Conservation (phyloP, 1,284 basidiomycete species). For the Irpex sp. region DNA sequence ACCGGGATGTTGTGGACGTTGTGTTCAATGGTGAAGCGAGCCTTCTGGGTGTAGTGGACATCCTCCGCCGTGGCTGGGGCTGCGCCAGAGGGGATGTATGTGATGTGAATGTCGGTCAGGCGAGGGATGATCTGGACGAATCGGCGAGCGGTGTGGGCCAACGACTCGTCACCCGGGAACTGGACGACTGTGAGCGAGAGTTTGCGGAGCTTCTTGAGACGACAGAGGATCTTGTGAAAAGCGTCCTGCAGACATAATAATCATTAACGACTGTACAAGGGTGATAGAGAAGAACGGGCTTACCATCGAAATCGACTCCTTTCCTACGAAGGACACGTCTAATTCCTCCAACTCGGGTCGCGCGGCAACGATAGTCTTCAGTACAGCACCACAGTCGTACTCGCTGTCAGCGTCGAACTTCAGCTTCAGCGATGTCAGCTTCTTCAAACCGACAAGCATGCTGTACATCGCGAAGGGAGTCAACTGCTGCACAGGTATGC, state of each 20-base stretch:
- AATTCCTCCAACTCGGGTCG: background rate
- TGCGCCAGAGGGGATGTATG: constrained; percentile 43
- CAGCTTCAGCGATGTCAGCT: constrained; percentile 53
- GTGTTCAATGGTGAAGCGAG: background rate
- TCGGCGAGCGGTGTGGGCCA: constrained; percentile 51
- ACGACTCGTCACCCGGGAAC: constrained; percentile 58
- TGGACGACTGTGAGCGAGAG: constrained; percentile 60
- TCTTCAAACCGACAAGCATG: constrained; percentile 50
- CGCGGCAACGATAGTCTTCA: background rate
- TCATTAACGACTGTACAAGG: background rate
- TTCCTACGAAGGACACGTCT: background rate
- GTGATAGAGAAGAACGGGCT: background rate
- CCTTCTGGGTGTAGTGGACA: background rate
- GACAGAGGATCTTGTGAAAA: constrained; percentile 36
- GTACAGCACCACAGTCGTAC: background rate
- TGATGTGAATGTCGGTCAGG: constrained; percentile 53
- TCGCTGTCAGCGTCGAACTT: constrained; percentile 28
- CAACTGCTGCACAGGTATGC: constrained; percentile 60
- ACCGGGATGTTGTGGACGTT: background rate
- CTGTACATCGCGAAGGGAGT: constrained; percentile 56
- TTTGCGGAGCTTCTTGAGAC: constrained; percentile 56
- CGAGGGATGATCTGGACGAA: constrained; percentile 64
- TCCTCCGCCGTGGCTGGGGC: background rate
- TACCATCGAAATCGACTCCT: background rate
- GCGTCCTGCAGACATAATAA: constrained; percentile 23